Evolutionary conservation across 2,329 filamentous ascomycete species (phyloP), one percentile per base, ranked within the genome.

Genomic region (Lasiodiplodia sp.): DNA sequence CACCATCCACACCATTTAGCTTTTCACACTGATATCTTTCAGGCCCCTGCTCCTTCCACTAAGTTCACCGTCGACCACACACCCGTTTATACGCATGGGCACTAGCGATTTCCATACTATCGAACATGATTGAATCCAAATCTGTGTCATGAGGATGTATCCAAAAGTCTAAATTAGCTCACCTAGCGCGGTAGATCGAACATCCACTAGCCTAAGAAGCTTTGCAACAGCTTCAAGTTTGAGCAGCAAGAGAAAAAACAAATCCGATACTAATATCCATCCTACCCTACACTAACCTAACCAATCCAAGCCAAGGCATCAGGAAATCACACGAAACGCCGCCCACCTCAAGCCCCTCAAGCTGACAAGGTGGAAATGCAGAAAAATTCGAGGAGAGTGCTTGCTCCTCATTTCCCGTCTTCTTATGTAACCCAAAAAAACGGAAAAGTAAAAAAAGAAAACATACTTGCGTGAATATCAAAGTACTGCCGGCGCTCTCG

Each of bases 341-440:
- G 14, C 18, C 56, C 58, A 49, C 57, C 58, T 37, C 28, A 5
- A 12, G 25, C 21, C 38, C 18, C 11, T 25, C 58, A 23, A 49
- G 25, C 40, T 18, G 23, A 25, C 23, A 10, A n/a, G 40, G 40
- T 63, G 58, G 58, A 63, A 34, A 63, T 63, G 58, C 58, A 63
- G 49, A 51, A 8, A 23, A 6, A 7, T 44, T 8, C 10, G 57
- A 60, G 38, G 16, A n/a, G 34, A 4, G 10, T 58, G 23, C n/a
- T 40, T 4, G 31, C 34, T 58, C 37, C 55, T 28, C 34, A 31
- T 31, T 47, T 23, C 21, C 18, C 40, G 6, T 34, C 58, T 31
- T 49, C 40, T 18, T 51, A 5, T 28, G 8, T 63, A 25, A 51
- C 18, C 25, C 56, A 49, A 62, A 7, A 40, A 18, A n/a, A 10